phyloP scores from a whole-genome alignment of 139 green algal genomes.

The Chlamydomonas asymmetrica region DNA sequence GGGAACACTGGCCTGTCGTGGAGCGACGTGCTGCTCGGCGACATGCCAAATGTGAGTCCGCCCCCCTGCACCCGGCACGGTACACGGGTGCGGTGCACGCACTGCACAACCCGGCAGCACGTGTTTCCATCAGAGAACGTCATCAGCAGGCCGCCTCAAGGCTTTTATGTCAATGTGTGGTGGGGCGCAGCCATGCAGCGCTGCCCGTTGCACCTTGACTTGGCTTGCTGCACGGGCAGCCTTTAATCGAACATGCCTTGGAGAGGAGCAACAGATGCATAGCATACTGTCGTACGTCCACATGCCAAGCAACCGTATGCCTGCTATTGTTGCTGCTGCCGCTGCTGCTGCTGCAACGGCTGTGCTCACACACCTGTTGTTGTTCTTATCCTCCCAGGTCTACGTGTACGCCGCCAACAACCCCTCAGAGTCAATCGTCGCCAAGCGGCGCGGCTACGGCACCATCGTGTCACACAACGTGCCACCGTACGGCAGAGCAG shows the following conservation, averaged over 20 bases:
- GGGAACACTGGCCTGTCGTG: constrained; percentile 61
- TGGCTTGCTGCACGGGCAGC: too few relatives aligned
- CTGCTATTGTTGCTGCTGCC: background rate
- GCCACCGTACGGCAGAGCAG: constrained; percentile 88
- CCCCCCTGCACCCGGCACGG: too few relatives aligned
- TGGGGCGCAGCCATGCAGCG: too few relatives aligned
- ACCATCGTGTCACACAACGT: constrained; percentile 97
- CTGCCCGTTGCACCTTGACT: too few relatives aligned
- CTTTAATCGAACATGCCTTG: too few relatives aligned
- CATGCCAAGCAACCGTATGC: constrained; percentile 49
- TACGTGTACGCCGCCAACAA: constrained; percentile 95
- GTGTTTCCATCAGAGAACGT: too few relatives aligned
- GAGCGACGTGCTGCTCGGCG: constrained; percentile 75
- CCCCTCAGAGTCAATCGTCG: constrained; percentile 91
- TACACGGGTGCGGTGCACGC: too few relatives aligned
- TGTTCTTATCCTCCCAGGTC: constrained; percentile 88
- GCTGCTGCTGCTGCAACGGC: background rate
- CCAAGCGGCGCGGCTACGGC: constrained; percentile 94
- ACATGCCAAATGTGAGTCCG: constrained; percentile 94
- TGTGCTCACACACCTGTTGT: constrained; percentile 46
- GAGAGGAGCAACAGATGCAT: too few relatives aligned
- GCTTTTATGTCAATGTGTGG: too few relatives aligned
- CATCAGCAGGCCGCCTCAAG: too few relatives aligned
- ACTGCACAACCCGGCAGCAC: too few relatives aligned
- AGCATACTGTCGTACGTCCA: too few relatives aligned